Conservation (phyloP, 2,329 filamentous ascomycete species). For the Scleromitrula shiraiana region DNA sequence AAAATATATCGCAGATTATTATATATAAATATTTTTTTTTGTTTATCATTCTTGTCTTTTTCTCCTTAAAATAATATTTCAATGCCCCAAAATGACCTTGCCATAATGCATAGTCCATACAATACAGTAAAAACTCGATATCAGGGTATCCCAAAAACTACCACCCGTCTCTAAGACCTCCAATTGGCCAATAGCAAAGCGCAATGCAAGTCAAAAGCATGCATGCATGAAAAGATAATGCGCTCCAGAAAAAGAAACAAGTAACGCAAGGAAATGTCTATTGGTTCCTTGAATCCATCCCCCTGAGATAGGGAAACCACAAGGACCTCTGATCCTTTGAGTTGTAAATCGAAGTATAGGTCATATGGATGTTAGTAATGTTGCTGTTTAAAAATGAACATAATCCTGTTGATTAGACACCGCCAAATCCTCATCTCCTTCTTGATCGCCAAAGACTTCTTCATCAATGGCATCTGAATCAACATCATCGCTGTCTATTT, state of each 20-base stretch:
- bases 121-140: not conserved
- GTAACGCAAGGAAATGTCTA: not conserved
- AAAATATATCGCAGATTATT: not conserved
- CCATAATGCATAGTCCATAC: not conserved
- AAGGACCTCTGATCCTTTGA: not conserved
- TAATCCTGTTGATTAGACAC: constrained; percentile 53
- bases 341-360: not conserved
- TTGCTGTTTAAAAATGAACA: constrained; percentile 37
- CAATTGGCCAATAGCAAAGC: not conserved
- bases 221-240: not conserved
- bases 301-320: not conserved
- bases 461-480: constrained; percentile 66
- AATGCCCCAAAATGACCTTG: not conserved
- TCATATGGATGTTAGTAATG: constrained; percentile 8
- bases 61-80: not conserved
- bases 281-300: not conserved
- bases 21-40: not conserved
- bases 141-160: constrained; percentile 7
- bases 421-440: constrained; percentile 42
- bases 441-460: constrained; percentile 52
- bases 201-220: not conserved
- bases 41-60: not conserved
- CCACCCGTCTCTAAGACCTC: not conserved
- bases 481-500: constrained; percentile 66
- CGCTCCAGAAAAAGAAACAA: not conserved